A percentile compares a stretch with the other conserved stretches of the same genome.
These are phyloP conservation scores for Rhododendron mucronatum DNA, from an alignment of 148 eudicot species.

Conservation along the genomic window DNA sequence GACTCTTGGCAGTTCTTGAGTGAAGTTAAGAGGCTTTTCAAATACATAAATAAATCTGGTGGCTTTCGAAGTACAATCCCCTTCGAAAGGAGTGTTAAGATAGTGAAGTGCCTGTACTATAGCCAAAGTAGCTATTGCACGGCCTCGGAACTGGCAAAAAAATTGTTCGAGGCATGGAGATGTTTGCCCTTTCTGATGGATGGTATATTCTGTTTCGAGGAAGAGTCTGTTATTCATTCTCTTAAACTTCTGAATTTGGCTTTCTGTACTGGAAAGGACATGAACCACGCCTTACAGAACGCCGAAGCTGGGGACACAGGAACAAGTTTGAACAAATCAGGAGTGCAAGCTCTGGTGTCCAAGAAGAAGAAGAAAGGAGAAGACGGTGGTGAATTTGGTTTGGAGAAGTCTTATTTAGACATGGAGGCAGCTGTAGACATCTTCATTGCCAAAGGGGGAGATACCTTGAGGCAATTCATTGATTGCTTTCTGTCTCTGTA, in stretches of 20 bases:
- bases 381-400: conserved; percentile 67
- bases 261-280: conserved; percentile 80
- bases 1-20: conserved; percentile 93
- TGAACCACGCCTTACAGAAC: conserved; percentile 50
- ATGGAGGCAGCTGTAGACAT: conserved; percentile 80
- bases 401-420: conserved; percentile 80
- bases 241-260: conserved; percentile 86
- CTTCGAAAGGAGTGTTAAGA: conserved; percentile 94
- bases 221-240: conserved; percentile 84
- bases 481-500: conserved; percentile 81
- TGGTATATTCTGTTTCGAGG: conserved; percentile 80
- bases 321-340: conserved; percentile 53
- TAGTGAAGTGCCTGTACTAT: conserved; percentile 78
- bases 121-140: conserved; percentile 93
- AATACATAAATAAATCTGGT: conserved; percentile 77
- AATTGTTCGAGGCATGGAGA: conserved; percentile 85
- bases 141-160: conserved; percentile 99
- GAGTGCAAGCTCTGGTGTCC: conserved; percentile 60
- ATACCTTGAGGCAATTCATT: conserved; percentile 70
- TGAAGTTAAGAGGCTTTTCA: conserved; percentile 86
- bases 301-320: conserved; percentile 61
- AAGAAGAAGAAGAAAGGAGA: conserved; percentile 98
- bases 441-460: conserved; percentile 65
- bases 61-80: conserved; percentile 77
- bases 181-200: conserved; percentile 76